Evolutionary conservation across 768 basidiomycete genomes (phyloP).

Genomic region (Lentinula sp.): DNA sequence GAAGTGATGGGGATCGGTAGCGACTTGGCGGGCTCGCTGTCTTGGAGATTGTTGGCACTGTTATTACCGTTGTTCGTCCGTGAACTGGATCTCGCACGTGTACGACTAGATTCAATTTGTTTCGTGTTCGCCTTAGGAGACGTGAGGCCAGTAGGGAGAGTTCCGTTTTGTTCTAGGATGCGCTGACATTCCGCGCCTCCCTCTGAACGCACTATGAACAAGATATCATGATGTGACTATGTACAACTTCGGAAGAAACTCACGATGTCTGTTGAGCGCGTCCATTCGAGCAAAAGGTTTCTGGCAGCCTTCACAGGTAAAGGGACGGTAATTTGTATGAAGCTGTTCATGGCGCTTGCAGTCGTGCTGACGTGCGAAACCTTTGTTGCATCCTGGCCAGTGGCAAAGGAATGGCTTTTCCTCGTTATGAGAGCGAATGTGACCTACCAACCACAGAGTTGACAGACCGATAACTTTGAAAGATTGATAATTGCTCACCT

Average conservation of each 20-base stretch:
- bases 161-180: conserved; percentile 21
- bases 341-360: conserved; percentile 95
- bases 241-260: conserved; percentile 26
- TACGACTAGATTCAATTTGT: neutral
- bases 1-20: conserved; percentile 4
- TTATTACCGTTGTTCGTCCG: neutral
- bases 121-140: neutral
- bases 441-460: conserved; percentile 41
- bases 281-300: conserved; percentile 95
- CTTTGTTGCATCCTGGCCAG: conserved; percentile 92
- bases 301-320: conserved; percentile 87
- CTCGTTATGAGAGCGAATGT: conserved; percentile 90
- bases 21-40: conserved; percentile 3
- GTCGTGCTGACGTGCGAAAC: conserved; percentile 92
- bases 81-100: neutral
- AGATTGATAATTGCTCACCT: conserved; percentile 37
- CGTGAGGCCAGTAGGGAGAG: neutral
- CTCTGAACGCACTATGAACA: conserved; percentile 63
- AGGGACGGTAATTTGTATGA: conserved; percentile 89
- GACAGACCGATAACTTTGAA: neutral
- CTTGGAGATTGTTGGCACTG: neutral
- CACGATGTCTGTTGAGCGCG: conserved; percentile 88
- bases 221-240: conserved; percentile 1
- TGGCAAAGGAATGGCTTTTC: conserved; percentile 94
- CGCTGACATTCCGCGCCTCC: conserved; percentile 72